Percentiles rank a stretch among this genome's conserved stretches.
Evolutionary conservation across 371 early-diverging fungal species (phyloP).

Genomic region (Thermomucor indicae-seudaticae): DNA sequence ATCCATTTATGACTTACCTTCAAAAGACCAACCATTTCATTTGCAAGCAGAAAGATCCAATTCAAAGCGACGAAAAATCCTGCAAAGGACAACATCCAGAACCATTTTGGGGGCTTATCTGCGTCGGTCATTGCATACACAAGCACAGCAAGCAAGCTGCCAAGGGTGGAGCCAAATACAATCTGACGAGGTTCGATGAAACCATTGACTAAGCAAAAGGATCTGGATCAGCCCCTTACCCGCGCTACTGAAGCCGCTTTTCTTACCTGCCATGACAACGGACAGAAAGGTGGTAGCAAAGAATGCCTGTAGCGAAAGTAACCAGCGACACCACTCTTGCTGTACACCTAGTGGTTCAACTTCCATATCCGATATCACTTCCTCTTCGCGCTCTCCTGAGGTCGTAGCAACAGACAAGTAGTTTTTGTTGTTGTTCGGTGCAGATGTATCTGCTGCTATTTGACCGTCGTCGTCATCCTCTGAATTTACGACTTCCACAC

Average conservation of each 20-base stretch:
- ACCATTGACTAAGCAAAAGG: slow-evolving; percentile 17
- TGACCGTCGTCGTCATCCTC: background rate
- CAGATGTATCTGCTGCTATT: background rate
- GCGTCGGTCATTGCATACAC: slow-evolving; percentile 17
- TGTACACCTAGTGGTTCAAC: slow-evolving; percentile 9
- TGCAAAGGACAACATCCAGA: slow-evolving; percentile 50
- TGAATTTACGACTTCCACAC: slow-evolving; percentile 20
- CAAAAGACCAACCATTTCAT: slow-evolving; percentile 78
- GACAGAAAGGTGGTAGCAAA: slow-evolving; percentile 30
- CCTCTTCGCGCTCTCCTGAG: slow-evolving; percentile 2
- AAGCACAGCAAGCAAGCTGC: slow-evolving; percentile 12
- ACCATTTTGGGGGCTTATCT: slow-evolving; percentile 33
- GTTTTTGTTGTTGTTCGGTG: too few species aligned
- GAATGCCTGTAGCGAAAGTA: slow-evolving; percentile 36
- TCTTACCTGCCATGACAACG: slow-evolving; percentile 27
- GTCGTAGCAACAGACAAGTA: slow-evolving; percentile 20
- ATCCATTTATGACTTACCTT: slow-evolving; percentile 33
- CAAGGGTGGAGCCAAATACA: slow-evolving; percentile 16
- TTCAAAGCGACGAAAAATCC: slow-evolving; percentile 72
- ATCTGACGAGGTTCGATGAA: slow-evolving; percentile 15
- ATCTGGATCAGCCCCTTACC: background rate
- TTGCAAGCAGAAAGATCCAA: slow-evolving; percentile 80
- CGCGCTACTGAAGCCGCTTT: background rate
- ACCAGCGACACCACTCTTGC: slow-evolving; percentile 38
- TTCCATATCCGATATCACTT: slow-evolving; percentile 1